These are phyloP conservation scores for Straminergon stramineum DNA, from an alignment of 225 moss, liverwort and hornwort species.

Conservation along the genomic window DNA sequence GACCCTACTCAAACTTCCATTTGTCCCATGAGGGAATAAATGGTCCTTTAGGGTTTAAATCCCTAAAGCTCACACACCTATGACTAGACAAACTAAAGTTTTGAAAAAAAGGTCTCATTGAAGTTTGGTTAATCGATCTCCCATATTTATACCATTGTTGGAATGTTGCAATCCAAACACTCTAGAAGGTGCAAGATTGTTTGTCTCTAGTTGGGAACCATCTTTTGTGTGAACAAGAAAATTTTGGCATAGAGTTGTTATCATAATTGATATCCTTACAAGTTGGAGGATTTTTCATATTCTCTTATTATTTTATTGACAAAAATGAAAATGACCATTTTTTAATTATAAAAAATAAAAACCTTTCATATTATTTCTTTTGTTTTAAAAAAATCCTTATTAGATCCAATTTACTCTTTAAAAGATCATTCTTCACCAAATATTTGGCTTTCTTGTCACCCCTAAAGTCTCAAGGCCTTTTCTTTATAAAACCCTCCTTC, in stretches of 20 bases:
- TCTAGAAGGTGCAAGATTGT: neutral
- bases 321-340: neutral
- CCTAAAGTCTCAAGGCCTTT: neutral
- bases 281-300: neutral
- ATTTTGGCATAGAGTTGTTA: neutral
- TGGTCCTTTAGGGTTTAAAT: neutral
- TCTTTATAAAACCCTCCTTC: rapidly evolving
- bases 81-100: neutral
- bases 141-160: neutral
- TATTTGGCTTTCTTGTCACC: neutral
- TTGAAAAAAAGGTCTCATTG: neutral
- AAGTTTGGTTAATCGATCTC: neutral
- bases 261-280: neutral
- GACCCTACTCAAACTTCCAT: no score
- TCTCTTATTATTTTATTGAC: neutral
- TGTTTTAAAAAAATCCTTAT: neutral
- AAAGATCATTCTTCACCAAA: neutral
- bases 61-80: neutral
- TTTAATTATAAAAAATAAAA: neutral
- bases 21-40: rapidly evolving
- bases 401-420: neutral
- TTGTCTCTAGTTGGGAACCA: neutral
- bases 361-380: neutral
- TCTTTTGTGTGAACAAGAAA: neutral
- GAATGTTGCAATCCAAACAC: neutral